Evolutionary conservation across 768 basidiomycete genomes (phyloP).

Genomic region (Termitomyces sp.): DNA sequence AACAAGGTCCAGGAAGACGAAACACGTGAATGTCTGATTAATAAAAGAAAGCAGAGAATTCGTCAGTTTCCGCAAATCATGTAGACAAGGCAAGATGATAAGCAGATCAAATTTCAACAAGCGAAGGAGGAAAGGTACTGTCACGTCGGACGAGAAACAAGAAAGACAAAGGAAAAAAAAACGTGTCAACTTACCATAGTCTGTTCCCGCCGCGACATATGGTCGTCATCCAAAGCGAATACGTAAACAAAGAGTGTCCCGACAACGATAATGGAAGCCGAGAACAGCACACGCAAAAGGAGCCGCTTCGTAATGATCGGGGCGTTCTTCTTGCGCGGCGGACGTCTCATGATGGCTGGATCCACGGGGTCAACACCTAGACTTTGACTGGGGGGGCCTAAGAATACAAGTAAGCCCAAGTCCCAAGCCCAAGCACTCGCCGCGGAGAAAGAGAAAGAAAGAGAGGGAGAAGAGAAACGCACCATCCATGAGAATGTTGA

Average conservation of each 20-base stretch:
- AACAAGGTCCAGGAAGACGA: constrained; percentile 95
- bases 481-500: constrained; percentile 99
- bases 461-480: constrained; percentile 10
- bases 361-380: constrained; percentile 97
- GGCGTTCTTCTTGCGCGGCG: constrained; percentile 89
- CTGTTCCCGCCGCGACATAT: constrained; percentile 83
- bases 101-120: background rate
- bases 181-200: constrained; percentile 67
- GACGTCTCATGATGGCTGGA: constrained; percentile 85
- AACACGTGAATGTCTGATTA: constrained; percentile 87
- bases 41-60: background rate
- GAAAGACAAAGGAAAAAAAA: background rate
- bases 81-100: background rate
- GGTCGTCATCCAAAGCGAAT: constrained; percentile 77
- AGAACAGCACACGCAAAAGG: constrained; percentile 82
- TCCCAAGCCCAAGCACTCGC: background rate
- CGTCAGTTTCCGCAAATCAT: background rate
- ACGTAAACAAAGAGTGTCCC: constrained; percentile 87
- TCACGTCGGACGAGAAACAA: background rate
- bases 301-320: constrained; percentile 77
- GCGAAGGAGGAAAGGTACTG: background rate
- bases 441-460: background rate
- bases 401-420: constrained; percentile 4
- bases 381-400: constrained; percentile 92
- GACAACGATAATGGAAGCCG: constrained; percentile 84